Base-by-base conservation (phyloP, 176 grass and related monocot genomes). In the Oryza punctata region DNA sequence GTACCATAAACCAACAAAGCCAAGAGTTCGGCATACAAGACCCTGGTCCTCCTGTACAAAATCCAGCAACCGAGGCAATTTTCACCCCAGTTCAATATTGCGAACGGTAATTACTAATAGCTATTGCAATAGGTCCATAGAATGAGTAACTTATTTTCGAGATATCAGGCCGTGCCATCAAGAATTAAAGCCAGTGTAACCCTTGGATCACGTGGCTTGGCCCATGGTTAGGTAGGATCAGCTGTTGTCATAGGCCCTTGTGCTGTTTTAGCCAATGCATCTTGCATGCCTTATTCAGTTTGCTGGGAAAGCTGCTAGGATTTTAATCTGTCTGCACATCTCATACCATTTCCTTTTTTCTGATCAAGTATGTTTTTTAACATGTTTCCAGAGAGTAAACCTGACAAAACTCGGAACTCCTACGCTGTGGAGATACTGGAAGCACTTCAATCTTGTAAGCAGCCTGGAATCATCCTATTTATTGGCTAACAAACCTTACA, bases 391-490 rank as follows among this genome's bases (percentile, higher is more conserved):
- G 94, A 85, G 90, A 87, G 79, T 92, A 78, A 97, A 97, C 69
- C 84, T 97, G 80, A 66, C 91, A 46, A 97, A 90, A 79, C 89
- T 97, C 9, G 91, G 87, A 69, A 90, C 85, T 3, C 76, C 91
- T 67, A 87, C 94, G 3, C 78, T 97, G 32, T 94, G 82, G 89
- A 97, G 87, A 92, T 97, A 97, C 68, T 97, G 94, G 91, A 86
- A 82, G 43, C 94, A 97, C 78, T 97, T 97, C 73, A 87, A 97
- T 47, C 91, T 97, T 28, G 94, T 97, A 94, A 69, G 76, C 63
- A 81, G 27, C 15, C 7, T 44, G 65, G 1, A n/a, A 38, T 45
- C 6, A 54, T 32, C 2, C 16, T 15, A 15, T 52, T n/a, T 57
- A 6, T 46, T 64, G 29, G 64, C 5, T 63, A 65, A 18, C 45